Evolutionary conservation across 2,329 filamentous ascomycete genomes (phyloP).

Genomic region (Aaosphaeria arxii): DNA sequence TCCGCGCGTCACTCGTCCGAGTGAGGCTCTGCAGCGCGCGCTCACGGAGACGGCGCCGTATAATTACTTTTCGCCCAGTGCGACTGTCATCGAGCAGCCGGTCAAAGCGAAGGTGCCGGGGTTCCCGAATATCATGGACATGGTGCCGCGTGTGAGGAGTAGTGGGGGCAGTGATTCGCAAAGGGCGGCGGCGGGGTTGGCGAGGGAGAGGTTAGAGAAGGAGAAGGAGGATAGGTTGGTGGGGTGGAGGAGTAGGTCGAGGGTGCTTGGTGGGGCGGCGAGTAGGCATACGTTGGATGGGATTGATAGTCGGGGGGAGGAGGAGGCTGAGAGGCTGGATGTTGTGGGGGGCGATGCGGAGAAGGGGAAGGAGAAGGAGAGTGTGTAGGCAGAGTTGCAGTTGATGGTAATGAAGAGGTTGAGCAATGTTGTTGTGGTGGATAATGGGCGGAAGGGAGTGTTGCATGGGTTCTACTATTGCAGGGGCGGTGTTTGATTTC

Average conservation of each 20-base stretch:
- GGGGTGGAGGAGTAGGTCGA: conserved; percentile 1
- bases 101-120: too few relatives aligned
- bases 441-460: neutral
- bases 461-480: neutral
- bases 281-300: neutral
- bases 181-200: conserved; percentile 31
- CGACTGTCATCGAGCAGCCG: neutral
- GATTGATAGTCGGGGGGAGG: conserved; percentile 1
- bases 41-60: neutral
- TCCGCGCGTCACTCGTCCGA: neutral
- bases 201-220: conserved; percentile 36
- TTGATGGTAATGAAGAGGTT: neutral
- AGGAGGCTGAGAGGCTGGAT: conserved; percentile 13
- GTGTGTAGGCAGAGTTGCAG: neutral
- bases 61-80: neutral
- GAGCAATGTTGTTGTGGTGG: neutral
- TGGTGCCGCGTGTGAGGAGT: conserved; percentile 5
- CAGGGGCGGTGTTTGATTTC: neutral
- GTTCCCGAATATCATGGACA: too few relatives aligned
- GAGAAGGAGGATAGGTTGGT: conserved; percentile 32
- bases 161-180: conserved; percentile 19
- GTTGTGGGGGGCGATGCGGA: neutral
- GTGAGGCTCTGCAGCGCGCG: conserved; percentile 1
- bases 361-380: neutral
- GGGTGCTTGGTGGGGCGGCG: neutral